Evolutionary conservation across 1,284 basidiomycete genomes (phyloP).

Genomic region (Rhodotorula sp.): DNA sequence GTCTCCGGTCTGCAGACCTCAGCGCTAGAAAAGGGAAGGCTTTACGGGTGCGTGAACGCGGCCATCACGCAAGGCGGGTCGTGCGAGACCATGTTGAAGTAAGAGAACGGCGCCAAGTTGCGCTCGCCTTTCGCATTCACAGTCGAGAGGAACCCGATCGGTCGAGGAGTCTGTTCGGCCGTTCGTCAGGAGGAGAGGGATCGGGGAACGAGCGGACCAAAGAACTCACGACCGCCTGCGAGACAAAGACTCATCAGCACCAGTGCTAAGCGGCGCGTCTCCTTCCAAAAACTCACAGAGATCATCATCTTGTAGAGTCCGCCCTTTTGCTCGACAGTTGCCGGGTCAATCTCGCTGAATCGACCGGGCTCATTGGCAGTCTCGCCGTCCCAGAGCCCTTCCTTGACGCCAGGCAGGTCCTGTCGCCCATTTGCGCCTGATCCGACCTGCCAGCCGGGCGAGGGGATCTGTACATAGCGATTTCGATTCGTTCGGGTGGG

Average conservation of each 20-base stretch:
- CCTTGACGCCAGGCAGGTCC: constrained; percentile 51
- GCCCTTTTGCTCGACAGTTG: constrained; percentile 47
- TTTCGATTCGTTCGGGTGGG: constrained; percentile 28
- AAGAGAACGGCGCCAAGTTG: constrained; percentile 64
- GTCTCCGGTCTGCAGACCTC: not conserved
- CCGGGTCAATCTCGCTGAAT: constrained; percentile 60
- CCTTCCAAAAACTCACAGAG: constrained; percentile 7
- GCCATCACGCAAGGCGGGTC: constrained; percentile 64
- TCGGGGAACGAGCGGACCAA: too few relatives aligned
- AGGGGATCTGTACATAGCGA: constrained; percentile 50
- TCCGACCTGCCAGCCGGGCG: constrained; percentile 59
- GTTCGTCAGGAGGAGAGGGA: not conserved
- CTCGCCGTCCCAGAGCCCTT: constrained; percentile 54
- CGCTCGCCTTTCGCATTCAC: constrained; percentile 58
- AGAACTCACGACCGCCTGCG: constrained; percentile 24
- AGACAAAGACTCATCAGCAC: not conserved
- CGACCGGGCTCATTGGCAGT: constrained; percentile 52
- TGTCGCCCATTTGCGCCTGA: constrained; percentile 49
- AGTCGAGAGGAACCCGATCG: constrained; percentile 70
- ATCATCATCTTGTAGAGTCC: constrained; percentile 61
- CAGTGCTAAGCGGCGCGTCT: not conserved
- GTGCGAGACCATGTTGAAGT: constrained; percentile 26
- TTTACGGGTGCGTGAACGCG: constrained; percentile 54
- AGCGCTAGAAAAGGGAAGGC: not conserved
- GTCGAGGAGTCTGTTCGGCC: constrained; percentile 57